phyloP scores from a whole-genome alignment of 306 rosid genomes.

The Quercus wislizeni region DNA sequence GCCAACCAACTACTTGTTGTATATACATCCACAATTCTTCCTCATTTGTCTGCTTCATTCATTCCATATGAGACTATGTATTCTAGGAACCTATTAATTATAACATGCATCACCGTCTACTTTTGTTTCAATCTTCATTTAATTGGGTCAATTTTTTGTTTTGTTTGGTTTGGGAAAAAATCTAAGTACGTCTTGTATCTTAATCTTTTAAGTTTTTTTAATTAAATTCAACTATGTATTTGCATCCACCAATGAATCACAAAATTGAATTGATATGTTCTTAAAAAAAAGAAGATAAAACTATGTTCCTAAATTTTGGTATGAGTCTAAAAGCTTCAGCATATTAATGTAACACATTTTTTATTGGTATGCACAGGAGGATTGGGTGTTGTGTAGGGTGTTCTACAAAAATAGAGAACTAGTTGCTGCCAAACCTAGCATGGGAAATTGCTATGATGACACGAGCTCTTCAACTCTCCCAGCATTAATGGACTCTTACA shows the following conservation, averaged over 20 bases:
- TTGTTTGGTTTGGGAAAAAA: neutral
- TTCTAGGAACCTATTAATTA: neutral
- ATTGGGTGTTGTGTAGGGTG: slow-evolving; percentile 85
- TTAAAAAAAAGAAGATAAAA: too few relatives aligned
- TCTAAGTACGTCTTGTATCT: too few relatives aligned
- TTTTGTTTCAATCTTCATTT: neutral
- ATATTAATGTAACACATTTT: neutral
- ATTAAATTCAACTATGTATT: too few relatives aligned
- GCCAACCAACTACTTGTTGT: neutral
- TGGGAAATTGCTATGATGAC: slow-evolving; percentile 64
- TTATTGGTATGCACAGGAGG: slow-evolving; percentile 51
- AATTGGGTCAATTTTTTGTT: neutral
- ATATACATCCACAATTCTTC: neutral
- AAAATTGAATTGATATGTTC: too few relatives aligned
- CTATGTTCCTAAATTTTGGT: too few relatives aligned
- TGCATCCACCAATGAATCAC: too few relatives aligned
- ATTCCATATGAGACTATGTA: neutral
- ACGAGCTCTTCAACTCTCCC: slow-evolving; percentile 63
- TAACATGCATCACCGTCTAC: neutral
- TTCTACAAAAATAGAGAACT: slow-evolving; percentile 64
- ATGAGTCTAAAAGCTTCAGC: too few relatives aligned
- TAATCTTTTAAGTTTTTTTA: too few relatives aligned
- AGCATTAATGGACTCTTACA: slow-evolving; percentile 79
- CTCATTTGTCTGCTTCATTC: neutral
- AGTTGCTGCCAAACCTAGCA: slow-evolving; percentile 32